A percentile compares a stretch with the other conserved stretches of the same genome.
Evolutionary conservation across 441 rosid genomes (phyloP).

Genomic region (Syzygium syzygioides): DNA sequence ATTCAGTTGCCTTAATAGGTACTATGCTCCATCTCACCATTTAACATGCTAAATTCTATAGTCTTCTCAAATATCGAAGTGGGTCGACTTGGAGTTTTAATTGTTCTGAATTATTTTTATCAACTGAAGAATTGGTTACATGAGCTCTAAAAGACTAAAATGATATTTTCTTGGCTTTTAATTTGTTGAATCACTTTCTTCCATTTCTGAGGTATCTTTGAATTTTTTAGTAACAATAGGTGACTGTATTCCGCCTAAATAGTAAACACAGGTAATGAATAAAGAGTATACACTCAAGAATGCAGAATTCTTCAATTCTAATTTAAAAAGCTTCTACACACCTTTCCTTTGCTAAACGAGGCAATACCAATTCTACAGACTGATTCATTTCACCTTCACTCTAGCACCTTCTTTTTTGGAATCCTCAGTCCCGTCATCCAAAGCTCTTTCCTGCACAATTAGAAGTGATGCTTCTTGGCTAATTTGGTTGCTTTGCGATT

Average conservation of each 20-base stretch:
- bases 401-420: background rate
- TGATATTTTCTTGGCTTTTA: background rate
- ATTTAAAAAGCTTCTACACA: background rate
- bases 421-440: background rate
- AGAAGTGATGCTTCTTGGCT: background rate
- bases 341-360: background rate
- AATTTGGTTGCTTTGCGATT: background rate
- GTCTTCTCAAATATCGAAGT: background rate
- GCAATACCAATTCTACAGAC: background rate
- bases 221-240: background rate
- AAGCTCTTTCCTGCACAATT: background rate
- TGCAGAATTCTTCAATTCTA: background rate
- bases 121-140: background rate
- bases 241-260: background rate
- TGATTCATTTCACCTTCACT: background rate
- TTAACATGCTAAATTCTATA: background rate
- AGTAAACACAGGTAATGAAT: background rate
- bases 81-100: background rate
- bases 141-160: background rate
- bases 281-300: background rate
- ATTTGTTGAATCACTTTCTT: background rate
- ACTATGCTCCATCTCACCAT: background rate
- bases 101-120: background rate
- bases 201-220: background rate
- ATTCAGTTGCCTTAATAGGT: background rate